Base-by-base conservation (phyloP, 169 alveolate species). In the Plasmodium knowlesi region DNA sequence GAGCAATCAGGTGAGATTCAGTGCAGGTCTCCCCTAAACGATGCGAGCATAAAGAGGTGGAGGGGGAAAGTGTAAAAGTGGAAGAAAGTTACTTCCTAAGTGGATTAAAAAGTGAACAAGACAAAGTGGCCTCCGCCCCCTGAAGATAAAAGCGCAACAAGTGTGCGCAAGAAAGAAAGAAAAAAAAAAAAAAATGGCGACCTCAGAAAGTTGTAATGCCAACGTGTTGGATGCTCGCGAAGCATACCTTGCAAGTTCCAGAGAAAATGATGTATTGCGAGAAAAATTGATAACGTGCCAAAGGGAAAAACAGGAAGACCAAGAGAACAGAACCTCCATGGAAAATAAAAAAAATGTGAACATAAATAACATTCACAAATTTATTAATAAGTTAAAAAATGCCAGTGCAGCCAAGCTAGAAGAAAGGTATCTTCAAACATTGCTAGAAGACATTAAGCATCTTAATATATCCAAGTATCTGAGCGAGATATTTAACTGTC, bases 361-460 rank as follows among this genome's bases (percentile, higher is more conserved):
- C 50, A 53, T 88, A 22, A 88, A n/a, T 37, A 78, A 88, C 16
- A 88, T 88, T 78, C 94, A 88, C 43, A 88, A 88, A 61, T 88
- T 88, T 88, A 88, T 88, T 22, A 88, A 88, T 71, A 78, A 72
- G 82, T 16, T 88, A 61, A 88, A 88, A 80, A 88, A 80, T 34
- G 46, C 94, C 37, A 88, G 53, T 78, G 82, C 72, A 37, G 81
- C 88, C 0, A 79, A 80, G 9, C 32, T 88, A 28, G 86, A 88
- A 79, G 61, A 70, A 30, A 88, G 73, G 19, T 30, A 79, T 46
- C 67, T 88, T 14, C 50, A 78, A 19, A 53, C 25, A 22, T 79
- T 88, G 70, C 80, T 54, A 79, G 80, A 88, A 39, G 94, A 88
- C 32, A 88, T 88, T 78, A 88, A 88, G 61, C 54, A 41, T 2